Evolutionary conservation across 805 yeast genomes (phyloP).

Genomic region (Maudiozyma barnettii): DNA sequence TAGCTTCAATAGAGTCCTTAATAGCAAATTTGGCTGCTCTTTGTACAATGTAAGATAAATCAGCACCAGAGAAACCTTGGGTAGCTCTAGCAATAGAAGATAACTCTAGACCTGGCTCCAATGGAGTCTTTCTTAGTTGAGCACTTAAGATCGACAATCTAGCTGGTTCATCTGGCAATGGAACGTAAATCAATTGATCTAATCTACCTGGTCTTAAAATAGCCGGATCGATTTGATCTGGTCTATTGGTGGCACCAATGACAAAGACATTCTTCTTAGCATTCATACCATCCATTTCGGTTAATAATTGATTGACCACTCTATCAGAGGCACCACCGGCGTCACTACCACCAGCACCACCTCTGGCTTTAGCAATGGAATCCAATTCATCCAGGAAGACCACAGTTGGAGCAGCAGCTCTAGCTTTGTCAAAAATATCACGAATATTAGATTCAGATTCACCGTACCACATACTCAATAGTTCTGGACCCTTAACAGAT

Average conservation of each 20-base stretch:
- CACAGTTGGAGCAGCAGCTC: slow-evolving; percentile 99
- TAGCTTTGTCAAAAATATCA: slow-evolving; percentile 95
- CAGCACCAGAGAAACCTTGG: slow-evolving; percentile 99
- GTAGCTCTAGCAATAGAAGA: slow-evolving; percentile 85
- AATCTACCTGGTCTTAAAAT: slow-evolving; percentile 97
- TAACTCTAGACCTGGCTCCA: slow-evolving; percentile 92
- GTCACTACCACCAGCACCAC: slow-evolving; percentile 86
- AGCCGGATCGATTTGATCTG: slow-evolving; percentile 99
- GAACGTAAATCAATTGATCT: slow-evolving; percentile 96
- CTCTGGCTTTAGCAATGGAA: slow-evolving; percentile 97
- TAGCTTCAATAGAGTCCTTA: slow-evolving; percentile 93
- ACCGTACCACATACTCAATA: slow-evolving; percentile 98
- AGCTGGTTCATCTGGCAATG: slow-evolving; percentile 93
- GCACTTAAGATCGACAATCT: slow-evolving; percentile 89
- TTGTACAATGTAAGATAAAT: slow-evolving; percentile 91
- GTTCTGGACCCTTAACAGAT: slow-evolving; percentile 45
- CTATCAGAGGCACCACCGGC: slow-evolving; percentile 99
- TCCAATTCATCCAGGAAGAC: slow-evolving; percentile 97
- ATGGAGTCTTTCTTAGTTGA: slow-evolving; percentile 95
- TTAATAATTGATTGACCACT: slow-evolving; percentile 91
- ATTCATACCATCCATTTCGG: slow-evolving; percentile 99
- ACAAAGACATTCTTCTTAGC: slow-evolving; percentile 98
- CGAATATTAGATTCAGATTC: slow-evolving; percentile 96
- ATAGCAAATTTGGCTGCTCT: slow-evolving; percentile 98
- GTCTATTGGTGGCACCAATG: slow-evolving; percentile 98